Evolutionary conservation across 805 yeast genomes (phyloP).

Genomic region (Zygotorulaspora sp.): DNA sequence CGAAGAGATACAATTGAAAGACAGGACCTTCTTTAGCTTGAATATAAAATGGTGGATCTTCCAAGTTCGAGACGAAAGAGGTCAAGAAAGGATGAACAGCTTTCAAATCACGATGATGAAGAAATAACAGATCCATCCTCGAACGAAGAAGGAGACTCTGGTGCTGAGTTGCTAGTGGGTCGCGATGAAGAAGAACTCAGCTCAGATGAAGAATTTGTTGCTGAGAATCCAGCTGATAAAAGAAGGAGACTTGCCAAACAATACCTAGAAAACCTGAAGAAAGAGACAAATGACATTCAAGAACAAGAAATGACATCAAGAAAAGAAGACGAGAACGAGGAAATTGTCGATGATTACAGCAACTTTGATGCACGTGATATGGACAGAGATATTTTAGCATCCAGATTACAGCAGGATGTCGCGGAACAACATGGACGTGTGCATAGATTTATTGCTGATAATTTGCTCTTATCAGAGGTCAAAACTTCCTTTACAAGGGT

Average conservation of each 20-base stretch:
- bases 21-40: no score
- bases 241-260: constrained; percentile 92
- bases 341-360: constrained; percentile 35
- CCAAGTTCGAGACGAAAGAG: constrained; percentile 18
- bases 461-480: constrained; percentile 40
- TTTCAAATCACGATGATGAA: constrained; percentile 40
- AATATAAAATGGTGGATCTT: constrained; percentile 9
- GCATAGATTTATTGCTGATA: constrained; percentile 60
- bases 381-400: constrained; percentile 78
- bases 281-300: constrained; percentile 46
- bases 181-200: constrained; percentile 44
- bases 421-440: constrained; percentile 85
- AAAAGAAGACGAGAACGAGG: constrained; percentile 19
- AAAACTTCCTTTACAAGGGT: constrained; percentile 48
- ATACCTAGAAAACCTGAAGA: constrained; percentile 73
- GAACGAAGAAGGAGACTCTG: constrained; percentile 44
- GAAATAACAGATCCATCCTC: constrained; percentile 51
- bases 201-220: constrained; percentile 67
- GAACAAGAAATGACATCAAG: constrained; percentile 13
- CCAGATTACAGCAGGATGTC: constrained; percentile 79
- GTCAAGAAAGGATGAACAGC: constrained; percentile 22
- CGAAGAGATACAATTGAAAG: no score
- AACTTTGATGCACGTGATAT: constrained; percentile 86
- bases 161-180: constrained; percentile 36
- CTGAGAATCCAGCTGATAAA: constrained; percentile 86